Percentiles rank a stretch among this genome's conserved stretches.
Evolutionary conservation across 345 rosid genomes (phyloP).

Genomic region (Cardamine occulta): DNA sequence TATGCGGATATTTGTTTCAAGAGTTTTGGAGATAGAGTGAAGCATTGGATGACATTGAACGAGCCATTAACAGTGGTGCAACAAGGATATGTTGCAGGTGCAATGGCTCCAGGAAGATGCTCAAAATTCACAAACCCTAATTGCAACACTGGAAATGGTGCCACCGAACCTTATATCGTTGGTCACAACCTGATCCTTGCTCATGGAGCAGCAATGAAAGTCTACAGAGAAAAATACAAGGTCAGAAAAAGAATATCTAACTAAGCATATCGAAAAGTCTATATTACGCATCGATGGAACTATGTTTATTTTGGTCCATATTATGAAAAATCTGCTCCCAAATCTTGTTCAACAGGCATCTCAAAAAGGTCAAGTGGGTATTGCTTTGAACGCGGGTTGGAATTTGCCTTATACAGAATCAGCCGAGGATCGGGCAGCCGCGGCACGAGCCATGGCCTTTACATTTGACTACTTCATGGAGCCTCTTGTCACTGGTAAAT

Average conservation of each 20-base stretch:
- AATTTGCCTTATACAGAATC: slow-evolving; percentile 49
- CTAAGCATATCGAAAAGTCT: too few species aligned
- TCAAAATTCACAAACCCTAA: slow-evolving; percentile 45
- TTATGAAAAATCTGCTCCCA: not conserved
- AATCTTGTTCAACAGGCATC: slow-evolving; percentile 33
- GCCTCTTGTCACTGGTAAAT: slow-evolving; percentile 57
- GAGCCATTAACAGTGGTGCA: slow-evolving; percentile 48
- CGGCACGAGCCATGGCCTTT: slow-evolving; percentile 52
- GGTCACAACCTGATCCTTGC: slow-evolving; percentile 49
- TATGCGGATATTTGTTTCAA: slow-evolving; percentile 55
- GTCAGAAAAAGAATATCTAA: slow-evolving; percentile 9
- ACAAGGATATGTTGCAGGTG: slow-evolving; percentile 39
- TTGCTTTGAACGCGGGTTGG: slow-evolving; percentile 45
- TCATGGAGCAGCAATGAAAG: slow-evolving; percentile 47
- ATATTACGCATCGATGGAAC: not conserved
- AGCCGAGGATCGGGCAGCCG: slow-evolving; percentile 40
- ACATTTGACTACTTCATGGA: slow-evolving; percentile 55
- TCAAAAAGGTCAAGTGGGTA: slow-evolving; percentile 55
- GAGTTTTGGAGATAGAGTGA: slow-evolving; percentile 54
- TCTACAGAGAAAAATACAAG: slow-evolving; percentile 46
- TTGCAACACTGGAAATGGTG: slow-evolving; percentile 39
- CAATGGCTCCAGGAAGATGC: slow-evolving; percentile 47
- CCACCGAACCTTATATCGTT: slow-evolving; percentile 46
- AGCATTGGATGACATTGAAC: slow-evolving; percentile 55
- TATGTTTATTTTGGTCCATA: not conserved